Conservation (phyloP, 2,329 filamentous ascomycete genomes). For the Xylariaceae sp. region DNA sequence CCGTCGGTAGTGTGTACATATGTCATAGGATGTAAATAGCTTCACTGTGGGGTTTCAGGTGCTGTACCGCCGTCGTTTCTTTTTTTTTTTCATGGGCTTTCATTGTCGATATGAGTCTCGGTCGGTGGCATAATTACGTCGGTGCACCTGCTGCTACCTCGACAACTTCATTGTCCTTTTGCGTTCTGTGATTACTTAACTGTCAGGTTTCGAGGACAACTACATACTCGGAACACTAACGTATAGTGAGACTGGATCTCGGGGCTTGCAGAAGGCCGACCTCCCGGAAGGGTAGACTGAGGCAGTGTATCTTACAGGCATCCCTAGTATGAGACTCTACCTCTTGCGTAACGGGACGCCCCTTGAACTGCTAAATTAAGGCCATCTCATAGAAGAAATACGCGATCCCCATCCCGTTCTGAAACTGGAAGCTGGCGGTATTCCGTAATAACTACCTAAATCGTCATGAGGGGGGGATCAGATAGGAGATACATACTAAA, state of each 20-base stretch:
- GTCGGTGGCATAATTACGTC: background rate
- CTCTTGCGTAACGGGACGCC: no score
- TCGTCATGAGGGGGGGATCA: no score
- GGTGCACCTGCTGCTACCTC: background rate
- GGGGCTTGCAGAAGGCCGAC: background rate
- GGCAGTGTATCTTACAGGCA: no score
- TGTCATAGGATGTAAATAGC: background rate
- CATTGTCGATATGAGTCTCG: constrained; percentile 1
- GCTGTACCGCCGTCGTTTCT: background rate
- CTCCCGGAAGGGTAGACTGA: background rate
- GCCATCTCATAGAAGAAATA: no score
- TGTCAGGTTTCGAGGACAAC: background rate
- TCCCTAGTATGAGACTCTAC: no score
- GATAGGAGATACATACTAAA: no score
- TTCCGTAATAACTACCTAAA: no score
- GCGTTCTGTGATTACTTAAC: background rate
- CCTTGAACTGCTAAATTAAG: no score
- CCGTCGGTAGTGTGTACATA: background rate
- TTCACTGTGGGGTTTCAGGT: constrained; percentile 13
- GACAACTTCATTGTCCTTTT: background rate
- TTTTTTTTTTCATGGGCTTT: background rate
- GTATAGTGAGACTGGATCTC: background rate
- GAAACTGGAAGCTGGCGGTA: no score
- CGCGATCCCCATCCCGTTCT: no score
- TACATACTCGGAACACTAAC: background rate